phyloP scores from a whole-genome alignment of 2,329 filamentous ascomycete genomes.

The Tothia fuscella region DNA sequence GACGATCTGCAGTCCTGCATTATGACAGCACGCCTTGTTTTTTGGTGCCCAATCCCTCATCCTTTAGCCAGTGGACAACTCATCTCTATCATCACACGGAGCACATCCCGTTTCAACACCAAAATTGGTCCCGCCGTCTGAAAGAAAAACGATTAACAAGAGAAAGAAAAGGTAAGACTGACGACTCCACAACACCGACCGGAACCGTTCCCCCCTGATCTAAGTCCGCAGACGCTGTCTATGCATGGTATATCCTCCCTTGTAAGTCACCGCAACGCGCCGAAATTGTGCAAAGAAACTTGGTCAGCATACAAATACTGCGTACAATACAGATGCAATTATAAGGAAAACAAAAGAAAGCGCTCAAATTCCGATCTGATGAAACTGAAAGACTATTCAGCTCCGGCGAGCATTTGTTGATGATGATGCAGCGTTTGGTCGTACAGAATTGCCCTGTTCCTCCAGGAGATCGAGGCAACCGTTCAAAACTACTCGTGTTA shows the following conservation, averaged over 20 bases:
- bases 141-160: background rate
- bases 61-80: too few relatives aligned
- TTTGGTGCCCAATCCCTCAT: too few relatives aligned
- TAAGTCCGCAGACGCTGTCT: background rate
- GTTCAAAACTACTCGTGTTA: conserved; percentile 33
- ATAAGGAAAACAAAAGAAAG: background rate
- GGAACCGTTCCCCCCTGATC: too few relatives aligned
- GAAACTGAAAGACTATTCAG: too few relatives aligned
- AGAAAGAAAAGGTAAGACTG: background rate
- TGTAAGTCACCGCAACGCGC: conserved; percentile 2
- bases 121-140: background rate
- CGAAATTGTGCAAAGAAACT: background rate
- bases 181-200: too few relatives aligned
- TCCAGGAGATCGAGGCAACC: conserved; percentile 44
- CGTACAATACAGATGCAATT: conserved; percentile 4
- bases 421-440: background rate
- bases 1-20: too few relatives aligned
- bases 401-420: conserved; percentile 3
- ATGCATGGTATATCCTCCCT: conserved; percentile 7
- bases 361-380: background rate
- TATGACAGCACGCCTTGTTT: too few relatives aligned
- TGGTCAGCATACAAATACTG: background rate
- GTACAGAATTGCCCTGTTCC: conserved; percentile 14
- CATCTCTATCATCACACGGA: too few relatives aligned
- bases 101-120: background rate